Conservation (phyloP, 78 protist species). For the Emiliania huxleyi region DNA sequence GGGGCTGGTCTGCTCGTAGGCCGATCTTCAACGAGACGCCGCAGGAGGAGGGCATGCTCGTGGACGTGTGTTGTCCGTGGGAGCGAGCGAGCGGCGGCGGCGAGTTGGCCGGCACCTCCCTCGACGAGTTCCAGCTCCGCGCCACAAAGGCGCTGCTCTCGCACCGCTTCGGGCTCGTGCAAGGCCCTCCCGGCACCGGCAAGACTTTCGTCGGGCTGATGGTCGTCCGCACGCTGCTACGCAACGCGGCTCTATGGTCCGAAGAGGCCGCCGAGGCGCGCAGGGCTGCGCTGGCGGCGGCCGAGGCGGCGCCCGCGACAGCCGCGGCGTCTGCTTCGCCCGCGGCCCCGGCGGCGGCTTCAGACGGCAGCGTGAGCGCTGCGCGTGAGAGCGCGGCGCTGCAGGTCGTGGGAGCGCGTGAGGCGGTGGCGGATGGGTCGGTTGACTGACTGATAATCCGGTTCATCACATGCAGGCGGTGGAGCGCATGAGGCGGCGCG, state of each 20-base stretch:
- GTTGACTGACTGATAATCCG: too few relatives aligned
- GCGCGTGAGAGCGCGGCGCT: too few relatives aligned
- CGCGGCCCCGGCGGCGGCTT: neutral
- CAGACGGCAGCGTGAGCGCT: neutral
- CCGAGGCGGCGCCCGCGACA: neutral
- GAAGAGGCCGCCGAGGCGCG: neutral
- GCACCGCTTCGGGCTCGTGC: neutral
- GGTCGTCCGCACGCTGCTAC: neutral
- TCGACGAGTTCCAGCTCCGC: neutral
- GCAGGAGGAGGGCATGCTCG: neutral
- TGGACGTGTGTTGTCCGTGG: neutral
- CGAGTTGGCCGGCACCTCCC: neutral
- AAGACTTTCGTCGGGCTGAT: constrained; percentile 20
- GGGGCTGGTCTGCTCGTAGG: too few relatives aligned
- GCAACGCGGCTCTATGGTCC: neutral
- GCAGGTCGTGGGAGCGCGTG: too few relatives aligned
- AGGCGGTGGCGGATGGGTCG: too few relatives aligned
- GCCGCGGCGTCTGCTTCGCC: neutral
- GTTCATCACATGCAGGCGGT: too few relatives aligned
- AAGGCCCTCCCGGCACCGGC: constrained; percentile 53
- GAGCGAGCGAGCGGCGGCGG: neutral
- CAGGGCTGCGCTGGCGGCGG: neutral
- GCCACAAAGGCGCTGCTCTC: neutral
- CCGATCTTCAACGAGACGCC: neutral
- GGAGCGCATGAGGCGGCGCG: neutral